These are phyloP conservation scores for Ascocoryne sarcoides DNA, from an alignment of 2,329 filamentous ascomycete genomes.

Conservation along the genomic window DNA sequence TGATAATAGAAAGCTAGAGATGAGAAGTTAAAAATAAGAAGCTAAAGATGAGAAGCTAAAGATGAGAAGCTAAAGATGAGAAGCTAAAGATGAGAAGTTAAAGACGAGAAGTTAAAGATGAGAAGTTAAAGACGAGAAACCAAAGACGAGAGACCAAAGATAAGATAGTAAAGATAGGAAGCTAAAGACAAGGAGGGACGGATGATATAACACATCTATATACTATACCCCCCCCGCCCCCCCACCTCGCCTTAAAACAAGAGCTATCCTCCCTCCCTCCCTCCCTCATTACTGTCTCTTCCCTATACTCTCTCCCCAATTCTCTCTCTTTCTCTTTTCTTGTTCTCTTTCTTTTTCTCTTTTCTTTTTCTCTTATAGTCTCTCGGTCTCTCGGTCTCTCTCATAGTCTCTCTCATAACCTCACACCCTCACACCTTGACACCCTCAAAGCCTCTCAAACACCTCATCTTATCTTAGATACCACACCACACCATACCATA, in stretches of 20 bases:
- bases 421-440: no score
- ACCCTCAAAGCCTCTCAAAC: no score
- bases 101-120: not conserved
- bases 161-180: not conserved
- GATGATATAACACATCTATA: not conserved
- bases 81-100: not conserved
- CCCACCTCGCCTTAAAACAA: no score
- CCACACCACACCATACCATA: no score
- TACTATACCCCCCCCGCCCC: not conserved
- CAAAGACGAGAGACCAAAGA: not conserved
- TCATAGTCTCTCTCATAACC: no score
- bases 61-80: not conserved
- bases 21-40: no score
- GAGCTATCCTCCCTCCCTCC: not conserved
- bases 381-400: no score
- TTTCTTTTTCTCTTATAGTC: no score
- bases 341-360: no score
- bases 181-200: not conserved
- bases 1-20: no score
- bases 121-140: not conserved
- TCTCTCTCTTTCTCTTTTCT: not conserved
- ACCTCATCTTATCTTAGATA: no score
- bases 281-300: not conserved
- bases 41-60: no score
- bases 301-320: not conserved